These are phyloP conservation scores for Chlamydomonas sp. DNA, from an alignment of 139 green algal species.

Conservation along the genomic window DNA sequence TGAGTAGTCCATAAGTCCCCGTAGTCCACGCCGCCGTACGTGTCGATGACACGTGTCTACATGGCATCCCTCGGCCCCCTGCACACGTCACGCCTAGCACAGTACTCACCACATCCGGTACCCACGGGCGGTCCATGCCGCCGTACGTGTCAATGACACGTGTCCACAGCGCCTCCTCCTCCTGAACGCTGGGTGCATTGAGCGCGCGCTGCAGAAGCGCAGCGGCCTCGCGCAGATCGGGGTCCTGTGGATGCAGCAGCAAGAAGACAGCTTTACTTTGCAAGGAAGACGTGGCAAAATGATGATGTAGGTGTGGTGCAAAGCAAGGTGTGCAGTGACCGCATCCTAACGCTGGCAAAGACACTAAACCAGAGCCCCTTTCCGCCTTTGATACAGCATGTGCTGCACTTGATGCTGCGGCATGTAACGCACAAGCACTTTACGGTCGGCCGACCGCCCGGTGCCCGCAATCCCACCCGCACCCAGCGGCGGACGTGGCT, in stretches of 20 bases:
- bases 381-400: too few species aligned
- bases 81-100: background rate
- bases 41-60: slow-evolving; percentile 69
- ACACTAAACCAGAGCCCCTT: too few species aligned
- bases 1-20: slow-evolving; percentile 41
- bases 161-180: slow-evolving; percentile 83
- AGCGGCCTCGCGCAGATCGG: slow-evolving; percentile 74
- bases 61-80: background rate
- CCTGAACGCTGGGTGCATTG: slow-evolving; percentile 66
- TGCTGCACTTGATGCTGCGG: background rate
- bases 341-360: background rate
- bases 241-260: slow-evolving; percentile 53
- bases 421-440: background rate
- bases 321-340: background rate
- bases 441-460: background rate
- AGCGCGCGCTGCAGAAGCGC: slow-evolving; percentile 79
- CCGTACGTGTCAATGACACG: slow-evolving; percentile 64
- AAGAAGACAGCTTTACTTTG: background rate
- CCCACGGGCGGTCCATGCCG: slow-evolving; percentile 71
- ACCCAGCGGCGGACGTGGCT: background rate
- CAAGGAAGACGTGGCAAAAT: background rate
- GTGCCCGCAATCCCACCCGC: too few species aligned
- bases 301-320: background rate
- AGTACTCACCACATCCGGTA: slow-evolving; percentile 74
- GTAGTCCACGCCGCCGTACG: slow-evolving; percentile 51